These are phyloP conservation scores for Leccinum ochraceum DNA, from an alignment of 768 basidiomycete species.

Conservation along the genomic window DNA sequence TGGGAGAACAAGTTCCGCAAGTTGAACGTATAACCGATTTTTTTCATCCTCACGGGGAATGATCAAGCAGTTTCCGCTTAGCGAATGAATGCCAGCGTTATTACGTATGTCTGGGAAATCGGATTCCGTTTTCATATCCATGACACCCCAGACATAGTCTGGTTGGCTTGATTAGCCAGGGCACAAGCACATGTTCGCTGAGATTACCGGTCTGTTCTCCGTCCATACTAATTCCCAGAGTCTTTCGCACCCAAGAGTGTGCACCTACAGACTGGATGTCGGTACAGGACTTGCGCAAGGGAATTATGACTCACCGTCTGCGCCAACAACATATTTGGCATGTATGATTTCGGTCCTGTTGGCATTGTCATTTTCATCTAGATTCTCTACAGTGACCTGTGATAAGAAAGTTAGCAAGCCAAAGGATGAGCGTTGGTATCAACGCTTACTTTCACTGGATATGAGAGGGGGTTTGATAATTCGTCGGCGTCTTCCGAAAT, in stretches of 20 bases:
- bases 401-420: background rate
- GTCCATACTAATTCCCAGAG: background rate
- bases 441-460: background rate
- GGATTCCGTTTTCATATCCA: background rate
- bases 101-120: slow-evolving; percentile 1
- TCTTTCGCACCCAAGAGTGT: background rate
- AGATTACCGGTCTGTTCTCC: background rate
- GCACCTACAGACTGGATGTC: background rate
- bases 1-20: background rate
- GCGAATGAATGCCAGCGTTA: background rate
- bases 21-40: background rate
- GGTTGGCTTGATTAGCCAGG: background rate
- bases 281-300: background rate
- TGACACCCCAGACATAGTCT: background rate
- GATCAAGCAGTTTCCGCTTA: background rate
- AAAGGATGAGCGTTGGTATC: background rate
- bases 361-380: background rate
- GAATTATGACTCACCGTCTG: background rate
- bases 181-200: background rate
- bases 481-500: background rate
- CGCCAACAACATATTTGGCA: background rate
- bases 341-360: background rate
- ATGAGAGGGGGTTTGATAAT: background rate
- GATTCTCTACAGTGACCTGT: background rate
- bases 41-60: background rate